A percentile compares a stretch with the other conserved stretches of the same genome.
Evolutionary conservation across 768 basidiomycete genomes (phyloP).

Genomic region (Lactarius pseudohatsudake): DNA sequence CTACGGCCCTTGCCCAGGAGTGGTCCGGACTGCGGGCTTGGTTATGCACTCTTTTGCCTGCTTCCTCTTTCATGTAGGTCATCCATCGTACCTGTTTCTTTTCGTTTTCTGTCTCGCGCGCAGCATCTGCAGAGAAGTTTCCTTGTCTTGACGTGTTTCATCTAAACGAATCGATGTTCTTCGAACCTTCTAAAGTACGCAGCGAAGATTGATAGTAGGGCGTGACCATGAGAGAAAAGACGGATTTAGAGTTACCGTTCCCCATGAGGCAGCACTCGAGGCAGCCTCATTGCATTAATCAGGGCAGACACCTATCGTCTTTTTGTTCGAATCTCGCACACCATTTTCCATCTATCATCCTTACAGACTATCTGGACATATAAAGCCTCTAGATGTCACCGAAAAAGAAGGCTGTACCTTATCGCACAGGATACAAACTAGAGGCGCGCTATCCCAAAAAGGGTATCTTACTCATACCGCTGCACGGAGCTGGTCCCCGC

Average conservation of each 20-base stretch:
- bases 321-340: neutral
- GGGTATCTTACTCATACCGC: neutral
- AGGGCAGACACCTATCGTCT: neutral
- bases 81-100: conserved; percentile 4
- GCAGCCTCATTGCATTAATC: conserved; percentile 9
- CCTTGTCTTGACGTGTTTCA: conserved; percentile 8
- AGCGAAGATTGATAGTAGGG: neutral
- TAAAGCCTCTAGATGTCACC: neutral
- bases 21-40: conserved; percentile 14
- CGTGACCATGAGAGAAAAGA: neutral
- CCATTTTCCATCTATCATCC: neutral
- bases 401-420: neutral
- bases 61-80: conserved; percentile 20
- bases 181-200: neutral
- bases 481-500: conserved; percentile 13
- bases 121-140: conserved; percentile 6
- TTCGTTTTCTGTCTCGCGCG: conserved; percentile 14
- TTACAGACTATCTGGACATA: neutral
- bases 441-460: neutral
- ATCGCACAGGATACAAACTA: neutral
- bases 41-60: conserved; percentile 21
- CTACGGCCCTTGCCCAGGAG: conserved; percentile 10
- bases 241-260: neutral
- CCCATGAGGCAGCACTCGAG: conserved; percentile 5
- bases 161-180: conserved; percentile 9